Evolutionary conservation across 208 protist genomes (phyloP), one percentile per base, ranked within the genome.

Genomic region (Leishmania arabica): DNA sequence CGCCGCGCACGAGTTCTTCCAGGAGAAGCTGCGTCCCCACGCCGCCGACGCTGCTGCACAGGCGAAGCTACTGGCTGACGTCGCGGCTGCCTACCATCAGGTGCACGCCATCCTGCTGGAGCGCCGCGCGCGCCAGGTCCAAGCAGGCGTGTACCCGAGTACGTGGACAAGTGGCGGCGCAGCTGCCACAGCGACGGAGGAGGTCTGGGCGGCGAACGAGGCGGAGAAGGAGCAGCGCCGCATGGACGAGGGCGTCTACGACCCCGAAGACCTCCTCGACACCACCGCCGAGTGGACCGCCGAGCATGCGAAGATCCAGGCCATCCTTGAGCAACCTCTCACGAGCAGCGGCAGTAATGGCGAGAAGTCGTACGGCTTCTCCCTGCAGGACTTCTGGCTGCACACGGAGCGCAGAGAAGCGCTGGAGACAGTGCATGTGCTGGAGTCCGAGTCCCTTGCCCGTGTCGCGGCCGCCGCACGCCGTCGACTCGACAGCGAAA

Each of bases 201-300:
- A 88, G 51, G 77, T 76, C 66, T 94, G 87, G 84, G 82, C 83
- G 45, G 81, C 69, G 49, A 91, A 87, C 56, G 91, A 93, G 77
- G 82, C 92, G 6, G 86, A 90, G 77, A 84, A 84, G 34, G 83
- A 86, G 87, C 77, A 90, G 83, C 83, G 90, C 15, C 79, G 88
- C 42, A 83, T 96, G 27, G 80, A 87, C 24, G 89, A 94, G 42
- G 89, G 91, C 75, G 85, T 90, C 9, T 92, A 90, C 84, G 95
- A 97, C 78, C 91, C 92, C 3, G 92, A 93, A 65, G 92, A 97
- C 69, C 71, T 92, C 53, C 78, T 90, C n/a, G 91, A 96, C 82
- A 75, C 75, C 37, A 83, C 84, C 0, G 84, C 90, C 2, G 93
- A 93, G 79, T 97, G 95, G 95, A 79, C 89, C 49, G 62, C 54